A percentile compares a stretch with the other conserved stretches of the same genome.
phyloP scores from a whole-genome alignment of 257 asterid genomes.

The Solanum virginianum region DNA sequence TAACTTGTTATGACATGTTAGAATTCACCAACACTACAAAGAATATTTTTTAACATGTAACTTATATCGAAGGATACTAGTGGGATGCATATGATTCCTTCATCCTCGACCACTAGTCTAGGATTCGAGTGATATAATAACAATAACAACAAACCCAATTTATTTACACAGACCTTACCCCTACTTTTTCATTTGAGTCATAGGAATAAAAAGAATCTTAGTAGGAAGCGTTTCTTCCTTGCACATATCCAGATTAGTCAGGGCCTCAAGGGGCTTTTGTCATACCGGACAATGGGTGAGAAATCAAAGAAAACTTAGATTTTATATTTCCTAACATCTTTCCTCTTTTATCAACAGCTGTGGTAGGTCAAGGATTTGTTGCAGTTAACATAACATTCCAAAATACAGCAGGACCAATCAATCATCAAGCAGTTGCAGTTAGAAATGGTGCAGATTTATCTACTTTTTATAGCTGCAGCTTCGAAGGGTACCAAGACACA shows the following conservation, averaged over 20 bases:
- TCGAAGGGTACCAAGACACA: slow-evolving; percentile 24
- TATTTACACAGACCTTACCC: not conserved
- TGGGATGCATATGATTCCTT: not conserved
- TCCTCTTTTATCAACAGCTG: slow-evolving; percentile 3
- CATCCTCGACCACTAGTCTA: not conserved
- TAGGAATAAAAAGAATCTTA: not conserved
- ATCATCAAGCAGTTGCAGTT: slow-evolving; percentile 20
- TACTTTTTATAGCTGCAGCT: slow-evolving; percentile 13
- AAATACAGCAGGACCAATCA: slow-evolving; percentile 8
- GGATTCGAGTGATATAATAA: not conserved
- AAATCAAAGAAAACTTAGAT: not conserved
- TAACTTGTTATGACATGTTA: not conserved
- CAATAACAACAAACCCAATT: not conserved
- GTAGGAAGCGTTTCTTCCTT: not conserved
- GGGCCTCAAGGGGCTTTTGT: not conserved
- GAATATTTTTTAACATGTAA: too few species aligned
- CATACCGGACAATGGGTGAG: not conserved
- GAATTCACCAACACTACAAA: not conserved
- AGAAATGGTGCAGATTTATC: slow-evolving; percentile 22
- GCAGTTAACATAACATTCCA: slow-evolving; percentile 11
- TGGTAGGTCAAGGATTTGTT: slow-evolving; percentile 13
- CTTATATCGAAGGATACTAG: too few species aligned
- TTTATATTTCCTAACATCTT: not conserved
- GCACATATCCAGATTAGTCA: not conserved
- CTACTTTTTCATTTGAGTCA: not conserved